Evolutionary conservation across 202 grass and related monocot genomes (phyloP).

Genomic region (Setaria viridis): DNA sequence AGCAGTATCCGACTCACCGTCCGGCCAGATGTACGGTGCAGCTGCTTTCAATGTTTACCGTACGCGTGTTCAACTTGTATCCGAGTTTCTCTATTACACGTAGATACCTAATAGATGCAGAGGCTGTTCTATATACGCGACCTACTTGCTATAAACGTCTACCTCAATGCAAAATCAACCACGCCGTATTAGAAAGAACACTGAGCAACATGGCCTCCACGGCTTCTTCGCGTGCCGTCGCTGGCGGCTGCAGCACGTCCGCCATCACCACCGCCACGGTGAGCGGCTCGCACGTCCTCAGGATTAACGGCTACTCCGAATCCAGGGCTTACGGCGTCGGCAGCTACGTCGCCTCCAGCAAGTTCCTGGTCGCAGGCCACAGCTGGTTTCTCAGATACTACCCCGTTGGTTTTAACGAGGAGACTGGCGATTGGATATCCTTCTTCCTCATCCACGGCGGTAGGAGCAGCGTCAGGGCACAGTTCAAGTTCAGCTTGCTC

Average conservation of each 20-base stretch:
- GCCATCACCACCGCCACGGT: neutral
- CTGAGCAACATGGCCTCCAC: neutral
- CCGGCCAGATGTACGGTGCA: too few species aligned
- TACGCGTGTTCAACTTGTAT: too few species aligned
- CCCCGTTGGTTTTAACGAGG: neutral
- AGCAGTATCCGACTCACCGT: too few species aligned
- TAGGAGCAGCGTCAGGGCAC: neutral
- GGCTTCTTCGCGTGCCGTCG: neutral
- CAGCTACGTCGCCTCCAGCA: neutral
- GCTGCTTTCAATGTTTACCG: too few species aligned
- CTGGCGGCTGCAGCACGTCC: neutral
- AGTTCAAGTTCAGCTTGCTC: neutral
- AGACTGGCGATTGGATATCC: neutral
- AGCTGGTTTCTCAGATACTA: slow-evolving; percentile 9
- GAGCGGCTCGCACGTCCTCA: slow-evolving; percentile 36
- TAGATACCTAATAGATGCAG: too few species aligned
- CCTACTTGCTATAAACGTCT: too few species aligned
- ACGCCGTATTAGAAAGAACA: neutral
- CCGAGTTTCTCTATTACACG: too few species aligned
- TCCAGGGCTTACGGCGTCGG: slow-evolving; percentile 9
- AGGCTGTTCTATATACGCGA: too few species aligned
- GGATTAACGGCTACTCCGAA: slow-evolving; percentile 21
- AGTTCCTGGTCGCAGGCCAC: slow-evolving; percentile 26
- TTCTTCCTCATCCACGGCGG: neutral
- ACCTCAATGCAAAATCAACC: neutral